A percentile compares a stretch with the other conserved stretches of the same genome.
These are phyloP conservation scores for Geranium rotundifolium DNA, from an alignment of 345 rosid species.

Conservation along the genomic window DNA sequence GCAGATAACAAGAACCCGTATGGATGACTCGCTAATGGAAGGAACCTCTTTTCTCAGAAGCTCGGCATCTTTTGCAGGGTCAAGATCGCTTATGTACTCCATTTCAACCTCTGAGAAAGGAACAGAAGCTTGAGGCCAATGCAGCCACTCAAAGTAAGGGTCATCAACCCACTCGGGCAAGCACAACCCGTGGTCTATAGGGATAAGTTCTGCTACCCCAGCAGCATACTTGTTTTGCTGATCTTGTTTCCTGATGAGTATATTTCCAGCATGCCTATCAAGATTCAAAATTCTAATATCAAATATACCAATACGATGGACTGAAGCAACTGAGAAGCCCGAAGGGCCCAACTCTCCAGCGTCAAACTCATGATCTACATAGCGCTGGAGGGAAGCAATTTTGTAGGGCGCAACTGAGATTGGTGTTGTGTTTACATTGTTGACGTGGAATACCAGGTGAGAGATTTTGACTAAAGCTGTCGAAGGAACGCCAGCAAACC, in stretches of 20 bases:
- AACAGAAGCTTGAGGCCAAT: constrained; percentile 82
- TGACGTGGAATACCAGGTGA: constrained; percentile 42
- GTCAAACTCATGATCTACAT: constrained; percentile 64
- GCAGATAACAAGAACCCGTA: constrained; percentile 50
- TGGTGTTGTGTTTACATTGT: constrained; percentile 10
- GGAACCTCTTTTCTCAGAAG: constrained; percentile 41
- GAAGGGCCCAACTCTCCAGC: constrained; percentile 73
- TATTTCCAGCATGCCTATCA: constrained; percentile 77
- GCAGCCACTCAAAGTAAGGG: constrained; percentile 84
- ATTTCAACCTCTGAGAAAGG: constrained; percentile 57
- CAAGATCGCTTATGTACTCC: constrained; percentile 52
- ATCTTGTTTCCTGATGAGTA: constrained; percentile 44
- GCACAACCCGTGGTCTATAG: constrained; percentile 83
- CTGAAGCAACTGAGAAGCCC: constrained; percentile 54
- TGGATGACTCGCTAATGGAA: constrained; percentile 45
- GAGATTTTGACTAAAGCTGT: constrained; percentile 65
- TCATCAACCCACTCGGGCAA: constrained; percentile 67
- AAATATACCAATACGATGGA: constrained; percentile 64
- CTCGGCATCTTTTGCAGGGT: constrained; percentile 55
- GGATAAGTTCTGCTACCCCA: constrained; percentile 57
- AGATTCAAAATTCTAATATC: constrained; percentile 63
- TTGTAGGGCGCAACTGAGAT: constrained; percentile 29
- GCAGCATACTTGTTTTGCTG: constrained; percentile 16
- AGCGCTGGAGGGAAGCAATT: constrained; percentile 65
- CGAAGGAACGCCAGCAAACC: constrained; percentile 67